Evolutionary conservation across 495 filamentous ascomycete species (phyloP).

Genomic region (Aspergillus carlsbadensis): DNA sequence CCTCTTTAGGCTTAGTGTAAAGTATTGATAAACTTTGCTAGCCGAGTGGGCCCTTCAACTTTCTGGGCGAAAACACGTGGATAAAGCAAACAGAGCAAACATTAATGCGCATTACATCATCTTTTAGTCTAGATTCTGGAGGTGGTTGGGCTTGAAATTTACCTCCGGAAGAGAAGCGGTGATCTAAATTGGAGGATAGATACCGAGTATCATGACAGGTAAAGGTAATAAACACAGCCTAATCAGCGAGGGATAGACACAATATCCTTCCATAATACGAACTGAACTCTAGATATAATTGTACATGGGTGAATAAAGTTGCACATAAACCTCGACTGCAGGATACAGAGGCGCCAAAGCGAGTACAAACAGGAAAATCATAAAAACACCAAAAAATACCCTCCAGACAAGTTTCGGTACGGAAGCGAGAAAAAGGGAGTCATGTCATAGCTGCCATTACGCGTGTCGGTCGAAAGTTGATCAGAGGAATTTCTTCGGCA

Average conservation of each 20-base stretch:
- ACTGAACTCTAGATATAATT: not conserved
- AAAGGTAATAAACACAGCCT: too few species aligned
- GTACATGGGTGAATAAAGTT: not conserved
- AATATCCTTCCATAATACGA: too few species aligned
- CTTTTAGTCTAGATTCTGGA: too few species aligned
- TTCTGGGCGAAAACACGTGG: constrained; percentile 33
- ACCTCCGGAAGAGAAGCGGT: too few species aligned
- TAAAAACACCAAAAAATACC: not conserved
- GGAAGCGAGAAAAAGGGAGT: not conserved
- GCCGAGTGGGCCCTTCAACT: constrained; percentile 28
- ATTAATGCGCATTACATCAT: constrained; percentile 23
- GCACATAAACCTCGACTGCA: not conserved
- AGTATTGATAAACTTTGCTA: constrained; percentile 32
- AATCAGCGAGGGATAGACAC: too few species aligned
- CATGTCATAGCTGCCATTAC: not conserved
- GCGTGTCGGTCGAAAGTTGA: not conserved
- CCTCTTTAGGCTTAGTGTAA: constrained; percentile 21
- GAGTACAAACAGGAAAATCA: not conserved
- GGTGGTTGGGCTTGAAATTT: too few species aligned
- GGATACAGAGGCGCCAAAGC: not conserved
- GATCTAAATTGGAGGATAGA: too few species aligned
- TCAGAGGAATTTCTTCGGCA: constrained; percentile 92
- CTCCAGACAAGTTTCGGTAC: not conserved
- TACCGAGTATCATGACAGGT: too few species aligned
- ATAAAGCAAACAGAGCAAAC: constrained; percentile 25